phyloP scores from a whole-genome alignment of 2,329 filamentous ascomycete species.

The Colletotrichum simmondsii region DNA sequence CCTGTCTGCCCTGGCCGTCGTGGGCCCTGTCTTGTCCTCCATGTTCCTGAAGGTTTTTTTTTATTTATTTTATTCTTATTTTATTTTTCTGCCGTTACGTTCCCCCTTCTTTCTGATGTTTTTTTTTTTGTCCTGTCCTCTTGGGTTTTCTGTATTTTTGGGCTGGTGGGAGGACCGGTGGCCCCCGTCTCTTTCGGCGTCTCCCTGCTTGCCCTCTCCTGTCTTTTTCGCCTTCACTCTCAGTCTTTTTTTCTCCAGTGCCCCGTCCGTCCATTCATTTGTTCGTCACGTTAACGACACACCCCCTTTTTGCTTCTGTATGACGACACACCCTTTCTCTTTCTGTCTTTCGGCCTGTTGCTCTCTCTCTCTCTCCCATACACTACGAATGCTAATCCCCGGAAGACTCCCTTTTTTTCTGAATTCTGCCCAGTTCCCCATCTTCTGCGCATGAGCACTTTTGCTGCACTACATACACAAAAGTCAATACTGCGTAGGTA shows the following conservation, averaged over 20 bases:
- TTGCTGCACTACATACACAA: neutral
- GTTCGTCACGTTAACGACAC: constrained; percentile 18
- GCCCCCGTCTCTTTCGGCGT: constrained; percentile 9
- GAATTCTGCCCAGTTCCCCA: constrained; percentile 20
- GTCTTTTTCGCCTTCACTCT: neutral
- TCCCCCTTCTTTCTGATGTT: neutral
- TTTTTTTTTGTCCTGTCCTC: neutral
- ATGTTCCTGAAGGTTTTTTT: constrained; percentile 22
- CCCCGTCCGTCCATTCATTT: neutral
- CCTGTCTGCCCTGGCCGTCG: constrained; percentile 7
- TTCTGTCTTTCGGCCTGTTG: neutral
- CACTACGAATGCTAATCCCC: neutral
- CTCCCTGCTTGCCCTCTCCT: constrained; percentile 10
- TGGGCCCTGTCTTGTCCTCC: neutral
- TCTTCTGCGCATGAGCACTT: constrained; percentile 1
- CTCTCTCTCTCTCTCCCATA: no score
- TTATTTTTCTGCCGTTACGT: neutral
- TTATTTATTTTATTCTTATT: neutral
- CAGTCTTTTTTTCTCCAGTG: neutral
- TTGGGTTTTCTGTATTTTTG: neutral
- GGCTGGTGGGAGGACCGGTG: neutral
- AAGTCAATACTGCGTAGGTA: no score
- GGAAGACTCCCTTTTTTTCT: constrained; percentile 16
- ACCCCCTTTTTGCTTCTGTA: neutral
- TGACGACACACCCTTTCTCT: constrained; percentile 10